Evolutionary conservation across 768 basidiomycete species (phyloP), one percentile per base, ranked within the genome.

Genomic region (Boletales sp.): DNA sequence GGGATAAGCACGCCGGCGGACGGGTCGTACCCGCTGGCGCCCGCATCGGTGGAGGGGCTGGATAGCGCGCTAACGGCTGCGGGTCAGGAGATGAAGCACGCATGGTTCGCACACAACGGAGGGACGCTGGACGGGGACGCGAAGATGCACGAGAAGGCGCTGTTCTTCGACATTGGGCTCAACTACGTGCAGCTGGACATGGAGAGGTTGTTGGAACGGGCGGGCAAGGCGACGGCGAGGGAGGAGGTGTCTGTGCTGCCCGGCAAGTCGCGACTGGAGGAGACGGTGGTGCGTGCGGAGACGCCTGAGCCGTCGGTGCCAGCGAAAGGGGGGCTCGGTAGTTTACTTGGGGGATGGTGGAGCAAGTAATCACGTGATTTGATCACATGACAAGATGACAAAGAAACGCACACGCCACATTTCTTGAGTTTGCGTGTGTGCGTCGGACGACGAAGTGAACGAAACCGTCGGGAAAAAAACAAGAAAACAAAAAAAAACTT

Each of bases 81-180:
- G 49, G 73, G 74, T 39, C 57, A 74, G 8, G 68, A 70, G 11
- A 74, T 80, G 68, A 90, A 90, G 63, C 80, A 77, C 32, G 84
- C 84, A 40, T 93, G 90, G 90, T 87, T 88, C 58, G 75, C 81
- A 2, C 78, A 77, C 63, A 90, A 90, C 59, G 89, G 90, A 3
- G 90, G 90, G 3, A 70, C 74, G 7, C 58, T 71, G 31, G 66
- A 72, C 12, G 63, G 65, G 0, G 74, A 78, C 42, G 62, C 73
- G 43, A 74, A 77, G 59, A 67, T 74, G 35, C 73, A 84, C 61
- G 84, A 86, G 72, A 95, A 95, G 63, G 90, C 91, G 14, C 61
- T 92, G 36, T 97, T 97, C 74, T 97, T 94, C 69, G 90, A 97
- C 64, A 87, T 92, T 53, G 94, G 92, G 15, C 82, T 94, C 60